phyloP scores from a whole-genome alignment of 2,329 filamentous ascomycete species.

The Fusarium fracticaudum region DNA sequence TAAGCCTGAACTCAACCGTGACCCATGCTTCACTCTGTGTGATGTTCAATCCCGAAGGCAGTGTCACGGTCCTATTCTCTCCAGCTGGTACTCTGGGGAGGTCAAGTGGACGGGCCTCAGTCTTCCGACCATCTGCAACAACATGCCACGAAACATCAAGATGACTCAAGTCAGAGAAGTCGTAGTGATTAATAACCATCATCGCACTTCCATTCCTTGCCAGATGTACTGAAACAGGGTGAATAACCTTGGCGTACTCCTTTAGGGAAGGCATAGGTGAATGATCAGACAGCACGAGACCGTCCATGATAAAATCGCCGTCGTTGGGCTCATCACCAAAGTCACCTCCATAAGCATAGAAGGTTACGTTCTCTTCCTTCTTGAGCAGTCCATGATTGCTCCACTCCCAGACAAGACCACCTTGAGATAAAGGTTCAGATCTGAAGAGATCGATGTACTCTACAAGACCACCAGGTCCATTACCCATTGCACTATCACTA shows the following conservation, averaged over 20 bases:
- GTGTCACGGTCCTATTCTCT: not conserved
- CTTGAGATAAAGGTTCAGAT: constrained; percentile 60
- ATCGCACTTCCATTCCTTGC: not conserved
- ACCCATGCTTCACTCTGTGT: not conserved
- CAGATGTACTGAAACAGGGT: not conserved
- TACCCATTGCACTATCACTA: constrained; percentile 76
- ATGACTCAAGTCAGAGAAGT: constrained; percentile 11
- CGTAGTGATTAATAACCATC: constrained; percentile 1
- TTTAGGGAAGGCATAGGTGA: constrained; percentile 6
- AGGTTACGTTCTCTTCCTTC: not conserved
- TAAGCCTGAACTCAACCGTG: constrained; percentile 4
- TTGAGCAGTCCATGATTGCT: constrained; percentile 57
- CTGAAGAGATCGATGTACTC: constrained; percentile 75
- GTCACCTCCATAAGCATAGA: constrained; percentile 65
- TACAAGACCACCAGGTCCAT: constrained; percentile 72
- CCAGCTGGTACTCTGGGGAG: not conserved
- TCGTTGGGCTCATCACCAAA: constrained; percentile 70
- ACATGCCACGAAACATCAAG: constrained; percentile 18
- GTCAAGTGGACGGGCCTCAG: not conserved
- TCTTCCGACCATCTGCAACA: constrained; percentile 2
- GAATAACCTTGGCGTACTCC: constrained; percentile 26
- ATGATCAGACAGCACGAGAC: constrained; percentile 47
- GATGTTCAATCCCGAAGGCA: accelerated
- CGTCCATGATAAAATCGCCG: constrained; percentile 67
- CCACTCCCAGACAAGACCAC: constrained; percentile 75